A percentile compares a stretch with the other conserved stretches of the same genome.
phyloP scores from a whole-genome alignment of 2,329 filamentous ascomycete species.

The Chrysoporthe austroafricana region DNA sequence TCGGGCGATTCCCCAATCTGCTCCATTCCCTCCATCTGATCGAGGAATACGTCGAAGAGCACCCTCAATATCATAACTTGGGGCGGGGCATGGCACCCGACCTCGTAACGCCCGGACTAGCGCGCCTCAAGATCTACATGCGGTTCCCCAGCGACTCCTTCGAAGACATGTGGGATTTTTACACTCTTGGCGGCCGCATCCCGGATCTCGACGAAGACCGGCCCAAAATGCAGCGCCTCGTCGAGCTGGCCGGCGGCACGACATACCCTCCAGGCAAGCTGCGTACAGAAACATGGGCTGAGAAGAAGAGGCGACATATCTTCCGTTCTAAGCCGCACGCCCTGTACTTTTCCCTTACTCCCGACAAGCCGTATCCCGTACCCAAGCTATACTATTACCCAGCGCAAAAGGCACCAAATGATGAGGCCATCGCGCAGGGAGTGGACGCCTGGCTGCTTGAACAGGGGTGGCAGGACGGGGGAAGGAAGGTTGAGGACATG shows the following conservation, averaged over 20 bases:
- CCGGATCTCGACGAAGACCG: slow-evolving; percentile 14
- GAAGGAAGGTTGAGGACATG: background rate
- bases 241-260: slow-evolving; percentile 1
- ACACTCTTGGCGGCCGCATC: slow-evolving; percentile 18
- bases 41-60: slow-evolving; percentile 16
- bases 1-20: slow-evolving; percentile 17
- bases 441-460: slow-evolving; percentile 15
- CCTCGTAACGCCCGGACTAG: slow-evolving; percentile 14
- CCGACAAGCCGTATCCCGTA: no score
- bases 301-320: slow-evolving; percentile 5
- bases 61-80: background rate
- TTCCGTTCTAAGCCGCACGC: background rate
- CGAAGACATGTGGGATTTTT: slow-evolving; percentile 23
- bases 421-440: slow-evolving; percentile 13
- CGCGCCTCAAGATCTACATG: slow-evolving; percentile 21
- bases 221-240: slow-evolving; percentile 14
- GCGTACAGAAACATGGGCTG: background rate
- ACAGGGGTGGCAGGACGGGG: slow-evolving; percentile 14
- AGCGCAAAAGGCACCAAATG: slow-evolving; percentile 4
- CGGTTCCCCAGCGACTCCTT: slow-evolving; percentile 11
- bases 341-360: no score
- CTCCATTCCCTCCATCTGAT: slow-evolving; percentile 9
- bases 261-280: background rate
- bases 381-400: no score
- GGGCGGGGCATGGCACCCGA: slow-evolving; percentile 5